phyloP scores from a whole-genome alignment of 352 stramenopile species.

The Nothophytophthora sp. region DNA sequence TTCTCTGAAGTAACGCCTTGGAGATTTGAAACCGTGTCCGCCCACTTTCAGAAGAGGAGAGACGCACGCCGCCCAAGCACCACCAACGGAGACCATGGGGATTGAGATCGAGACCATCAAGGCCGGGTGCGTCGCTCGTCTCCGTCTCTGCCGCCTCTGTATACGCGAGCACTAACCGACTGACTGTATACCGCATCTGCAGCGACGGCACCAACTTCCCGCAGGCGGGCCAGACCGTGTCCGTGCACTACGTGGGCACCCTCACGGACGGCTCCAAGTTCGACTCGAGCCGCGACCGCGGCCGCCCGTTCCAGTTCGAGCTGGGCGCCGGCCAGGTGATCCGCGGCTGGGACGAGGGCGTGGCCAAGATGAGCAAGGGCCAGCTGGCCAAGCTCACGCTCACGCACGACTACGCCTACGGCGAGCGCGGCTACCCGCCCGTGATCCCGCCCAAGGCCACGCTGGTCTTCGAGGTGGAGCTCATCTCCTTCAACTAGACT shows the following conservation, averaged over 20 bases:
- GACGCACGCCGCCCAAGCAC: not conserved
- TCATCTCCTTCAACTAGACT: slow-evolving; percentile 74
- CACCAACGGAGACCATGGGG: slow-evolving; percentile 27
- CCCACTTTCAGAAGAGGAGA: not conserved
- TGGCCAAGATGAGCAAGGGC: slow-evolving; percentile 90
- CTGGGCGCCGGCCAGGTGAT: slow-evolving; percentile 79
- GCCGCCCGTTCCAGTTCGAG: slow-evolving; percentile 80
- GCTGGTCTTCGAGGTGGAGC: slow-evolving; percentile 94
- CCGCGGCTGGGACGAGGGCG: slow-evolving; percentile 77
- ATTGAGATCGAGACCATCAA: slow-evolving; percentile 83
- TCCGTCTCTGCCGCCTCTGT: too few relatives aligned
- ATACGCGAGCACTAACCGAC: too few relatives aligned
- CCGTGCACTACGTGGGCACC: slow-evolving; percentile 80
- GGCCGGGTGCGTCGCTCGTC: slow-evolving; percentile 37
- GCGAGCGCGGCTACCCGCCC: slow-evolving; percentile 84
- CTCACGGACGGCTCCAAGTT: slow-evolving; percentile 81
- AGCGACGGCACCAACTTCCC: slow-evolving; percentile 83
- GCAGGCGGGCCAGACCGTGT: slow-evolving; percentile 63
- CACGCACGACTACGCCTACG: slow-evolving; percentile 95
- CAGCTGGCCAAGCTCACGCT: slow-evolving; percentile 94
- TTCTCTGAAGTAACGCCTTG: slow-evolving; percentile 6
- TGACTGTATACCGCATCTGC: too few relatives aligned
- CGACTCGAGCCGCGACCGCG: slow-evolving; percentile 80
- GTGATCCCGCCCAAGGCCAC: slow-evolving; percentile 92
- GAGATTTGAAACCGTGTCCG: not conserved